phyloP scores from a whole-genome alignment of 352 stramenopile species.

The Pythium biforme region DNA sequence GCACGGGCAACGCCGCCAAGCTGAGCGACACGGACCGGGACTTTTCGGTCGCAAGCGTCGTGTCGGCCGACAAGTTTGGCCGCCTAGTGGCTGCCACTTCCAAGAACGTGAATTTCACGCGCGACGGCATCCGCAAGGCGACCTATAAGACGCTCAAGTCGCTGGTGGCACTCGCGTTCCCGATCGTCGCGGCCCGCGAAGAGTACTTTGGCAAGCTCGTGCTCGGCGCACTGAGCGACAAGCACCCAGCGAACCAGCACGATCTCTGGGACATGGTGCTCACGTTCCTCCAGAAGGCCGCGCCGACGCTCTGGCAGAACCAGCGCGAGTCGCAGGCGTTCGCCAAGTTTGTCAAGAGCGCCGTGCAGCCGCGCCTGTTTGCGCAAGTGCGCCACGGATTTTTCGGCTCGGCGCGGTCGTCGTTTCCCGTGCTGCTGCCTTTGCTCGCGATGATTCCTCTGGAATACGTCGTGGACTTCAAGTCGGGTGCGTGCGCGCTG shows the following conservation, averaged over 20 bases:
- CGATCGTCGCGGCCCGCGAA: slow-evolving; percentile 41
- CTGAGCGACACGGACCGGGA: slow-evolving; percentile 35
- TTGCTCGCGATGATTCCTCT: slow-evolving; percentile 76
- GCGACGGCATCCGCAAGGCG: slow-evolving; percentile 61
- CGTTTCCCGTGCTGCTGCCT: slow-evolving; percentile 68
- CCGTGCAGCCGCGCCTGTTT: slow-evolving; percentile 65
- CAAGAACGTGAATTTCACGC: slow-evolving; percentile 77
- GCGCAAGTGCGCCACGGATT: slow-evolving; percentile 77
- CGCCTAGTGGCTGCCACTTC: slow-evolving; percentile 53
- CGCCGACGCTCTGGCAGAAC: slow-evolving; percentile 39
- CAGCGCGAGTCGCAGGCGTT: slow-evolving; percentile 33
- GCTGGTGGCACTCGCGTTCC: slow-evolving; percentile 42
- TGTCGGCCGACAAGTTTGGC: slow-evolving; percentile 63
- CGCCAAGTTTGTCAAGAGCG: slow-evolving; percentile 59
- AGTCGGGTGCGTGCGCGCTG: slow-evolving; percentile 39
- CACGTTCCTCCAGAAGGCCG: slow-evolving; percentile 59
- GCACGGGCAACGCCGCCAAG: slow-evolving; percentile 37
- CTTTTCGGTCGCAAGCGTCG: slow-evolving; percentile 46
- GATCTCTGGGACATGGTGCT: slow-evolving; percentile 75
- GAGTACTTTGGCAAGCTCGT: slow-evolving; percentile 74
- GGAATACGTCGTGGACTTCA: slow-evolving; percentile 44
- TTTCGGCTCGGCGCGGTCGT: slow-evolving; percentile 63
- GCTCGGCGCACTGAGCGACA: slow-evolving; percentile 66
- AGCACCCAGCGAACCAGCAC: slow-evolving; percentile 62
- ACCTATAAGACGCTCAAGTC: slow-evolving; percentile 59